phyloP scores from a whole-genome alignment of 2,329 filamentous ascomycete species.

The Pleurostoma richardsiae region DNA sequence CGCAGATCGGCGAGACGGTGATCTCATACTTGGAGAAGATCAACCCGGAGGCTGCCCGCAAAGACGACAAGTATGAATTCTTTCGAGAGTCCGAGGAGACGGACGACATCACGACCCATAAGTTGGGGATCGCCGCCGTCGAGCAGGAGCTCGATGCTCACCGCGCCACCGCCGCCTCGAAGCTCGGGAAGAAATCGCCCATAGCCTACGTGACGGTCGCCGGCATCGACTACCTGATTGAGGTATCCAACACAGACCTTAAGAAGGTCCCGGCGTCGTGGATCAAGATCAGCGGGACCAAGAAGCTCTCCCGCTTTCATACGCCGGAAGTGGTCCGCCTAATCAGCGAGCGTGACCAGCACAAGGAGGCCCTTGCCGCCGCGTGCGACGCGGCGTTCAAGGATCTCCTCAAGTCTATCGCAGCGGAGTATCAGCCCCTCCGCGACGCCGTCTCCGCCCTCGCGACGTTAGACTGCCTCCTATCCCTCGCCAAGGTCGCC shows the following conservation, averaged over 20 bases:
- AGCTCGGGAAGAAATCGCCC: conserved; percentile 63
- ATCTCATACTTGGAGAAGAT: conserved; percentile 76
- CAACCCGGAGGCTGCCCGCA: conserved; percentile 71
- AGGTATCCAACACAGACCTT: conserved; percentile 76
- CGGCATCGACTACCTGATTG: conserved; percentile 91
- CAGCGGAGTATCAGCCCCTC: conserved; percentile 80
- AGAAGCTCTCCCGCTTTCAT: conserved; percentile 88
- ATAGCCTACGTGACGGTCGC: conserved; percentile 78
- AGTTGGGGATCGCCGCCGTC: conserved; percentile 84
- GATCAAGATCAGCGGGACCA: conserved; percentile 92
- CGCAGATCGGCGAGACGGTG: conserved; percentile 69
- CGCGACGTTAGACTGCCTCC: conserved; percentile 81
- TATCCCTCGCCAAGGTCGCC: conserved; percentile 81
- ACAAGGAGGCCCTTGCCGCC: conserved; percentile 87
- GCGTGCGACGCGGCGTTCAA: conserved; percentile 84
- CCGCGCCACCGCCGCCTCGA: conserved; percentile 63
- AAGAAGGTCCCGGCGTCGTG: conserved; percentile 90
- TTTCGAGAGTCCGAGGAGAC: conserved; percentile 85
- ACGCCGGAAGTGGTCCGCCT: conserved; percentile 83
- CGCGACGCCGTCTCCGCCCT: conserved; percentile 85
- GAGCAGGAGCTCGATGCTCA: conserved; percentile 85
- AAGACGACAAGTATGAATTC: conserved; percentile 90
- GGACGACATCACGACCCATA: conserved; percentile 82
- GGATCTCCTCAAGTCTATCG: conserved; percentile 66
- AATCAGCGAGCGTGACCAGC: conserved; percentile 83